A percentile compares a stretch with the other conserved stretches of the same genome.
Conservation (phyloP, 106 monocot genomes). For the Dendrobium huoshanense region DNA sequence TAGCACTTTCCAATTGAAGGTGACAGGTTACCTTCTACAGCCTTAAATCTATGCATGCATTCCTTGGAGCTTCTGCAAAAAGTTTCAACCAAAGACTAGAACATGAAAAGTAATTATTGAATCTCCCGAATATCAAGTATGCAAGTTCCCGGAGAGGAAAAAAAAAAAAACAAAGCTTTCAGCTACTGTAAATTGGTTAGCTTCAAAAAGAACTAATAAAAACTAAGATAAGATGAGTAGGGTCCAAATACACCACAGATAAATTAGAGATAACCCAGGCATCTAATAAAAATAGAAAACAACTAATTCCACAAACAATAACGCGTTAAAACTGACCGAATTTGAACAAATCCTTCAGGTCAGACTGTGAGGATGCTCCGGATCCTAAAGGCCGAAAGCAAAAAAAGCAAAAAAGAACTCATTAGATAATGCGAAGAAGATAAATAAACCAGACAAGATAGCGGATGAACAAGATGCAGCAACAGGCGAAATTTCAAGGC, state of each 20-base stretch:
- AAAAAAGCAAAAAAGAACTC: not conserved
- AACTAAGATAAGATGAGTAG: not conserved
- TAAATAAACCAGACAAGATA: not conserved
- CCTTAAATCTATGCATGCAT: no score
- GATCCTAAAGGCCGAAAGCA: not conserved
- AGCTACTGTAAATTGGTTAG: not conserved
- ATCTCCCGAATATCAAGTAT: no score
- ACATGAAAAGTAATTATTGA: no score
- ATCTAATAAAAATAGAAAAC: not conserved
- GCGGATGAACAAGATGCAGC: not conserved
- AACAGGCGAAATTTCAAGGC: not conserved
- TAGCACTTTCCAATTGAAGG: no score
- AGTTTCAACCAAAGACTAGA: no score
- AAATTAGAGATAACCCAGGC: not conserved
- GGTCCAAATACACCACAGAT: not conserved
- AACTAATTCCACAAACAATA: not conserved
- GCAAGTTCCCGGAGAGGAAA: no score
- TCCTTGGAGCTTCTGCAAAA: no score
- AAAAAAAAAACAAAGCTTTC: no score
- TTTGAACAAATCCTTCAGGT: slow-evolving; percentile 10
- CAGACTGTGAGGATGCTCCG: not conserved
- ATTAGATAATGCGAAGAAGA: not conserved
- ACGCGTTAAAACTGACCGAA: not conserved
- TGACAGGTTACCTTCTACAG: no score
- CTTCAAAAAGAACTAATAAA: not conserved